phyloP scores from a whole-genome alignment of 345 rosid species.

The Brassica cretica region DNA sequence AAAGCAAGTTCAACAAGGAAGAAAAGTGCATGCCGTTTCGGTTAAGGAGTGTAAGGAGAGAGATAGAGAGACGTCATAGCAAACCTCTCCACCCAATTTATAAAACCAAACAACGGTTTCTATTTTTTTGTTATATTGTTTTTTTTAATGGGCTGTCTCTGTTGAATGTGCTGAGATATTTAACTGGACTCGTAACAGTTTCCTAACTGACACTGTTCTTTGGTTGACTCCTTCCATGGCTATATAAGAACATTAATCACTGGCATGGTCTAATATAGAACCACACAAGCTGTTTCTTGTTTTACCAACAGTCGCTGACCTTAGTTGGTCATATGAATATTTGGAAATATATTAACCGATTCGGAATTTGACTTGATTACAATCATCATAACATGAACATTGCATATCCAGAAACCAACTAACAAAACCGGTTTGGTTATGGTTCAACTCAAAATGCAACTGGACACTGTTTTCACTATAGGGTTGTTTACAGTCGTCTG shows the following conservation, averaged over 20 bases:
- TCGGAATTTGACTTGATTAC: background rate
- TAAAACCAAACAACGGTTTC: slow-evolving; percentile 19
- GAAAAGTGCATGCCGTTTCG: slow-evolving; percentile 44
- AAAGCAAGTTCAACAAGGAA: slow-evolving; percentile 41
- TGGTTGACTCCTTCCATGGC: background rate
- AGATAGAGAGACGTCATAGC: slow-evolving; percentile 40
- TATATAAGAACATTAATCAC: background rate
- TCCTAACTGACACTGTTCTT: slow-evolving; percentile 20
- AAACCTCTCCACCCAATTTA: slow-evolving; percentile 21
- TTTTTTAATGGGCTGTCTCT: background rate
- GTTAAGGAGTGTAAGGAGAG: slow-evolving; percentile 39
- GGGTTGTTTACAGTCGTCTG: background rate
- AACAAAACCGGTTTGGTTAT: background rate
- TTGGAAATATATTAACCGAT: background rate
- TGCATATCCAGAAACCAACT: background rate
- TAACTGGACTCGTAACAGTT: slow-evolving; percentile 30
- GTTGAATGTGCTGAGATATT: slow-evolving; percentile 20
- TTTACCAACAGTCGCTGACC: background rate
- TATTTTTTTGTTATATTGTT: slow-evolving; percentile 2
- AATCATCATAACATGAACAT: background rate
- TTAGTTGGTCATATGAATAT: background rate
- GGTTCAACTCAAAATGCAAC: background rate
- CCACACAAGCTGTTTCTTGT: background rate
- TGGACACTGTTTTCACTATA: background rate
- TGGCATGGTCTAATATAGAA: slow-evolving; percentile 22